phyloP scores from a whole-genome alignment of 768 basidiomycete species.

The Rhizopogon salebrosus region DNA sequence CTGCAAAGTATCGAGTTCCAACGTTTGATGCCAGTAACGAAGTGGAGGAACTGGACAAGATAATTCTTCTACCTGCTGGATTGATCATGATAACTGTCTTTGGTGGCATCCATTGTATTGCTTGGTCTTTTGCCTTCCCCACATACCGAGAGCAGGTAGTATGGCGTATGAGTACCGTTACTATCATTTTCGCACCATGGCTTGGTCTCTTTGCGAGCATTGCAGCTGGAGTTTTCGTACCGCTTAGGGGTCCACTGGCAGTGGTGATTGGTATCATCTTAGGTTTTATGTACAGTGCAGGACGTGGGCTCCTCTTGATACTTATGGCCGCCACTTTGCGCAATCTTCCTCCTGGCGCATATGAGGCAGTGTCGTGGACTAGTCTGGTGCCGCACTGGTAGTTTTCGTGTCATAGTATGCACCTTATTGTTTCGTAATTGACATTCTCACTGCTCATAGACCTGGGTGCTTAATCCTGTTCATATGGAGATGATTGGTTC shows the following conservation, averaged over 20 bases:
- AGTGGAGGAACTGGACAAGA: no score
- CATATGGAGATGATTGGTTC: no score
- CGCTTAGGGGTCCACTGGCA: no score
- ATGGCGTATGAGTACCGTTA: constrained; percentile 15
- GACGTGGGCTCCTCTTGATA: not conserved
- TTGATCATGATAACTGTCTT: constrained; percentile 12
- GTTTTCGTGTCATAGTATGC: no score
- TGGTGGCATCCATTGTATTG: constrained; percentile 21
- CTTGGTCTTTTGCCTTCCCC: constrained; percentile 19
- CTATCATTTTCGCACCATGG: constrained; percentile 3
- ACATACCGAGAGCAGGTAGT: constrained; percentile 9
- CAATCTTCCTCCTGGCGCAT: not conserved
- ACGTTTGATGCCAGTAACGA: no score
- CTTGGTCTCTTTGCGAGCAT: no score
- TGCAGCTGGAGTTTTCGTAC: no score
- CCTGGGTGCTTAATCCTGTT: no score
- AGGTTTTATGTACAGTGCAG: not conserved
- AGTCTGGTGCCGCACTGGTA: not conserved
- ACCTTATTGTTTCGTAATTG: no score
- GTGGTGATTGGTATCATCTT: no score
- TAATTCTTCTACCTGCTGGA: not conserved
- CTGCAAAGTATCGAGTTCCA: no score
- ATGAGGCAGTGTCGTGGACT: not conserved
- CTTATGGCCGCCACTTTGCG: not conserved
- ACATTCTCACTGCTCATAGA: no score